Evolutionary conservation across 768 basidiomycete species (phyloP), one percentile per base, ranked within the genome.

Genomic region (Kwoniella dejecticola): DNA sequence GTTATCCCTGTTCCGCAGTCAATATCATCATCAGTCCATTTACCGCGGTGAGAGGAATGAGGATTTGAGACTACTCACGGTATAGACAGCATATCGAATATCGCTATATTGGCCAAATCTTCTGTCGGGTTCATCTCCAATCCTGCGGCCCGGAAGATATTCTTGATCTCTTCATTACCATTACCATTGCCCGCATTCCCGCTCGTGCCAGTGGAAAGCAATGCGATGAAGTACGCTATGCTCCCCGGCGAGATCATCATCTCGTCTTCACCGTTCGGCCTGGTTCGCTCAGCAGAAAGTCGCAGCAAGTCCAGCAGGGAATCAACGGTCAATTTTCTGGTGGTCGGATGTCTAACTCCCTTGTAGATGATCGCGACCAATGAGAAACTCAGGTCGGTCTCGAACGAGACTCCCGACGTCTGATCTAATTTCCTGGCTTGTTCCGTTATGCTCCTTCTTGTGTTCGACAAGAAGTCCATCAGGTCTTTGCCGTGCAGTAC

Each of bases 361-460:
- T 93, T 92, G 83, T 92, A 90, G 47, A 95, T 85, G 66, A 91
- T 84, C 0, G 89, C 82, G 1, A 90, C 87, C 19, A 96, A 79
- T 12, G 89, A 87, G 78, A 94, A 90, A 6, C 89, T 89, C 79
- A 91, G 89, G 75, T 82, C 88, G 23, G 80, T 78, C 36, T 89
- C 87, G 79, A 93, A 94, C 0, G 88, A 89, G 26, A 95, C 79
- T 38, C 85, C 85, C 15, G 90, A 81, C 42, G 88, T 78, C 36
- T 85, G 83, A 66, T 94, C 91, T 29, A 95, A 81, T 71, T 90
- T 87, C 33, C 81, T 81, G 0, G 87, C 84, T 4, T 87, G 82
- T 26, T 88, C 87, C 65, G 87, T 86, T n/a, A 91, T 79, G 17
- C 82, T 81, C 17, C 79, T 77, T 26, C 91, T 86, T 15, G 83